phyloP scores from a whole-genome alignment of 2,329 filamentous ascomycete species.

The Leptographium radiaticola region DNA sequence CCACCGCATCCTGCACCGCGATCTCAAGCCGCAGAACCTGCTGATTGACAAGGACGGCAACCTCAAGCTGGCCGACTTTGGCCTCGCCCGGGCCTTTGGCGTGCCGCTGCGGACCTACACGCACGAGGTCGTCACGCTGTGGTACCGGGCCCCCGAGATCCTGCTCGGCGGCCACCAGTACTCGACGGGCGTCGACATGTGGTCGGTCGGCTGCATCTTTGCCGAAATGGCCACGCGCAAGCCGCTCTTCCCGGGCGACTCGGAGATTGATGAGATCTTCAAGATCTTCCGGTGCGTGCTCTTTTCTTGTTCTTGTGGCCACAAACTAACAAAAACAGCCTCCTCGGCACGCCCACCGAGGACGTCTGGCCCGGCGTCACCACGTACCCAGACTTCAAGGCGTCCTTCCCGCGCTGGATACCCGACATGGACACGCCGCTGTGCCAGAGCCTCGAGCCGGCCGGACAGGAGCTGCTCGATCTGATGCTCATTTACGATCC shows the following conservation, averaged over 20 bases:
- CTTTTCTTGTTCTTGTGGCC: background rate
- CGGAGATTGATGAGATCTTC: constrained; percentile 88
- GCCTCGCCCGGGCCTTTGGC: constrained; percentile 76
- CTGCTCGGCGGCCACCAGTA: constrained; percentile 78
- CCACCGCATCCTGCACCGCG: constrained; percentile 71
- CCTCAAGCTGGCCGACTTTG: constrained; percentile 76
- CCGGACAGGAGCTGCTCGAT: constrained; percentile 52
- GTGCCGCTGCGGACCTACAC: constrained; percentile 81
- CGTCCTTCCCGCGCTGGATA: constrained; percentile 77
- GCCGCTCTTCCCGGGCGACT: constrained; percentile 78
- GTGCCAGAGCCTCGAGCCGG: constrained; percentile 57
- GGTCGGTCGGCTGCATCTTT: constrained; percentile 83
- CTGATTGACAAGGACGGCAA: constrained; percentile 77
- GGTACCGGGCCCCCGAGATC: constrained; percentile 81
- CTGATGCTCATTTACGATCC: constrained; percentile 72
- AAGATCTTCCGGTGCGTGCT: constrained; percentile 68
- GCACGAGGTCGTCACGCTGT: constrained; percentile 82
- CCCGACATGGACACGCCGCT: constrained; percentile 51
- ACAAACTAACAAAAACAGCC: constrained; percentile 25
- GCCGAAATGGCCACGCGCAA: constrained; percentile 89
- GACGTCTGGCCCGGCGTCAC: constrained; percentile 74
- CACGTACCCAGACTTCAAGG: constrained; percentile 79
- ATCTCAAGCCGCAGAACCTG: constrained; percentile 77
- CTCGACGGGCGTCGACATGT: constrained; percentile 89
- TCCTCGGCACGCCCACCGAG: constrained; percentile 72